Conservation (phyloP, 495 filamentous ascomycete genomes). For the Penicillium paradoxum region DNA sequence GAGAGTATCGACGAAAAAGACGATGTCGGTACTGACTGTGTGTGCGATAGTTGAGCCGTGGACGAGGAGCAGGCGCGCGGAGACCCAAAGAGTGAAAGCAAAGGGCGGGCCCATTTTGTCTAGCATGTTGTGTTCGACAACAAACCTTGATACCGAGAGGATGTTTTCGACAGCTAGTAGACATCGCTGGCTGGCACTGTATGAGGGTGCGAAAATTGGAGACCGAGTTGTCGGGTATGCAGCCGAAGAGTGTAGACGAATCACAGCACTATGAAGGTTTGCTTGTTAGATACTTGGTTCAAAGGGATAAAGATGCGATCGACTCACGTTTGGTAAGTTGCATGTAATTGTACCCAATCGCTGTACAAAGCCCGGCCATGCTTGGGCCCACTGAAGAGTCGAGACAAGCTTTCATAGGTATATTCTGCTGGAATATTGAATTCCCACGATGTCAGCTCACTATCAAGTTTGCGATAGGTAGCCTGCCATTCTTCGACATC, state of each 20-base stretch:
- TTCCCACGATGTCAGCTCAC: slow-evolving; percentile 72
- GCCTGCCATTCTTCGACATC: slow-evolving; percentile 87
- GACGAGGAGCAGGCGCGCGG: slow-evolving; percentile 78
- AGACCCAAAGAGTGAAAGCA: slow-evolving; percentile 87
- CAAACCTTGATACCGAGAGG: slow-evolving; percentile 66
- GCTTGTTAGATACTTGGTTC: slow-evolving; percentile 12
- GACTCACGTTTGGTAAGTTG: slow-evolving; percentile 64
- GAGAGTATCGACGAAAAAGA: slow-evolving; percentile 74
- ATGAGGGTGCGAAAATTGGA: slow-evolving; percentile 80
- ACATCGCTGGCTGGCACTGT: slow-evolving; percentile 74
- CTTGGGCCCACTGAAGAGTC: slow-evolving; percentile 61
- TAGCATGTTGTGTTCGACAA: slow-evolving; percentile 66
- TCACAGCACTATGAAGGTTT: slow-evolving; percentile 59
- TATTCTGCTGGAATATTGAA: slow-evolving; percentile 76
- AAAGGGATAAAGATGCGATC: background rate
- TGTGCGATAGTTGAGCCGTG: slow-evolving; percentile 83
- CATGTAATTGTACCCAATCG: slow-evolving; percentile 87
- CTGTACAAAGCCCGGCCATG: slow-evolving; percentile 63
- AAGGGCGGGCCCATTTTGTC: slow-evolving; percentile 80
- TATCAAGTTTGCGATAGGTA: slow-evolving; percentile 79
- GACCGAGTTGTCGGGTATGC: slow-evolving; percentile 85
- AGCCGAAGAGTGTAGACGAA: slow-evolving; percentile 85
- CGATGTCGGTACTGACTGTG: slow-evolving; percentile 69
- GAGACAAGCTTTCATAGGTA: slow-evolving; percentile 63
- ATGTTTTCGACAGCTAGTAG: slow-evolving; percentile 81